Conservation (phyloP, 2,329 filamentous ascomycete species). For the Metarhizium humberi region DNA sequence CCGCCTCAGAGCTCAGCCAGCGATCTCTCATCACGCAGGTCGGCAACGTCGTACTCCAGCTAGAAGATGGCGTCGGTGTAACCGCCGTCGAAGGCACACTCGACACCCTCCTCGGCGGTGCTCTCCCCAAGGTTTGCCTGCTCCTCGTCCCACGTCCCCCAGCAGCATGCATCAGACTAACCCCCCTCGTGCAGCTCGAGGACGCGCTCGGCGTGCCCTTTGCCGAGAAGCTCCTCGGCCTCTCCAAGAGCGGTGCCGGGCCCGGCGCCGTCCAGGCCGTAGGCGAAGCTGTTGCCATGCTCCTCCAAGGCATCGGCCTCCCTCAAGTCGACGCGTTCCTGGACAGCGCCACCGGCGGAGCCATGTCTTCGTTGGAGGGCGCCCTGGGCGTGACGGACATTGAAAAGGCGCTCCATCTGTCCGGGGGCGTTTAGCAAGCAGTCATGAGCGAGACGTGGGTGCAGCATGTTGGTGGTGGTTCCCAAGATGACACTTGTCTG, state of each 20-base stretch:
- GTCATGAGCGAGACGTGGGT: too few species aligned
- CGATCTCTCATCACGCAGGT: conserved; percentile 3
- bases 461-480: too few species aligned
- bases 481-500: too few species aligned
- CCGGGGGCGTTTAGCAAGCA: too few species aligned
- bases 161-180: not conserved
- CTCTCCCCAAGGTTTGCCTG: not conserved
- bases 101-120: not conserved
- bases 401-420: too few species aligned
- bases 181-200: conserved; percentile 4
- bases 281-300: conserved; percentile 5
- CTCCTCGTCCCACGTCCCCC: not conserved
- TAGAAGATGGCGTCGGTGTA: not conserved
- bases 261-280: conserved; percentile 7
- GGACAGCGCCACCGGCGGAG: too few species aligned
- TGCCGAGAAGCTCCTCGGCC: conserved; percentile 8
- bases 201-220: conserved; percentile 7
- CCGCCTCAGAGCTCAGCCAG: not conserved
- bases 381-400: too few species aligned
- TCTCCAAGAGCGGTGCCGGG: conserved; percentile 1
- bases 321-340: too few species aligned
- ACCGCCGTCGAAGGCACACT: not conserved
- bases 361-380: too few species aligned
- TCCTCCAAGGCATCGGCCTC: not conserved
- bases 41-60: not conserved